These are phyloP conservation scores for Auriscalpium vulgare DNA, from an alignment of 768 basidiomycete species.

Conservation along the genomic window DNA sequence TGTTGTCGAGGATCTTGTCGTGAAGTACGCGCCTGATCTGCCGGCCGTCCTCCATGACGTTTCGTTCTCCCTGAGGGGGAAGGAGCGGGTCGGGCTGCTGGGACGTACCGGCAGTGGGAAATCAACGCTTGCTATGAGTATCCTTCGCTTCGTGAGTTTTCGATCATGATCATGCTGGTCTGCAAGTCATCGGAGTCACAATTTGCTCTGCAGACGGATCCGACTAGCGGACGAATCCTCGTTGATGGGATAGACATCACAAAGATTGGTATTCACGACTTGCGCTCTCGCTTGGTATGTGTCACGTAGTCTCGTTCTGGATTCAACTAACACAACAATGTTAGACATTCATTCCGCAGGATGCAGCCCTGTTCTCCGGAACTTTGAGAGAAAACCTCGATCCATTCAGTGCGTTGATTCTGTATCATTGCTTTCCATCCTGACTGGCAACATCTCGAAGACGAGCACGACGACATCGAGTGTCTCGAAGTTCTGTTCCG, in stretches of 20 bases:
- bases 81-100: slow-evolving; percentile 71
- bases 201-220: slow-evolving; percentile 58
- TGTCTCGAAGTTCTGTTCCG: slow-evolving; percentile 75
- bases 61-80: slow-evolving; percentile 62
- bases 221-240: slow-evolving; percentile 62
- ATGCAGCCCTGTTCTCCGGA: slow-evolving; percentile 74
- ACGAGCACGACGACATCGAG: slow-evolving; percentile 71
- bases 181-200: too few relatives aligned
- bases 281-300: slow-evolving; percentile 67
- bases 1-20: slow-evolving; percentile 61
- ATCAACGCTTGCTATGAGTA: slow-evolving; percentile 79
- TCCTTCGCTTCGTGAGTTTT: slow-evolving; percentile 60
- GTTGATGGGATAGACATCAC: slow-evolving; percentile 88
- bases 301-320: neutral
- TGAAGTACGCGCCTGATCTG: slow-evolving; percentile 81
- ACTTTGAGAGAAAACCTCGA: slow-evolving; percentile 73
- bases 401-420: slow-evolving; percentile 45
- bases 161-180: too few relatives aligned
- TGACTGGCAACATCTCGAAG: slow-evolving; percentile 22
- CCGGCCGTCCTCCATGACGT: slow-evolving; percentile 72
- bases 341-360: slow-evolving; percentile 73
- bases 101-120: slow-evolving; percentile 82
- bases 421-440: too few relatives aligned
- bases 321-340: neutral
- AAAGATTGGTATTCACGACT: slow-evolving; percentile 74